These are phyloP conservation scores for Microcera coccophila DNA, from an alignment of 2,329 filamentous ascomycete species.

Conservation along the genomic window DNA sequence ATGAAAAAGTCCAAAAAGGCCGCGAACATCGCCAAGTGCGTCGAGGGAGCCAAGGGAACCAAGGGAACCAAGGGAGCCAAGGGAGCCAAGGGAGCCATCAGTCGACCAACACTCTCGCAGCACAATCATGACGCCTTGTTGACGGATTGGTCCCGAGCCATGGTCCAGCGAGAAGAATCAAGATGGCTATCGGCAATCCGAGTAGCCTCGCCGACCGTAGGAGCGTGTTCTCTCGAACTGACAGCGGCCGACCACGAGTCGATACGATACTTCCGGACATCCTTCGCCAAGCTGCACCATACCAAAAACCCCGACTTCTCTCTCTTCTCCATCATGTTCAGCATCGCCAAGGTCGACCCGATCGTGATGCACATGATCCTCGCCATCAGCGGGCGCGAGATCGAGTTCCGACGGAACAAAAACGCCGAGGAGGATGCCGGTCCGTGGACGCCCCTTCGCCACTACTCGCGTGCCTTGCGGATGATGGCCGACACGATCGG, in stretches of 20 bases:
- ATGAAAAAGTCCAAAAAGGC: too few relatives aligned
- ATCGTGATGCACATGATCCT: conserved; percentile 37
- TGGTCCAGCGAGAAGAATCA: conserved; percentile 1
- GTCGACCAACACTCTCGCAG: not conserved
- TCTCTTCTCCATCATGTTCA: conserved; percentile 34
- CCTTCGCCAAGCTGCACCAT: conserved; percentile 33
- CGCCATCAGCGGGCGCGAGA: conserved; percentile 30
- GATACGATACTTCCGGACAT: conserved; percentile 35
- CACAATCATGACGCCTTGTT: not conserved
- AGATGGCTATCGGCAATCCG: conserved; percentile 1
- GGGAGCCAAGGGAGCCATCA: conserved; percentile 1
- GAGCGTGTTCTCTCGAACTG: conserved; percentile 22
- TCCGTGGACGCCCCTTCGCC: conserved; percentile 19
- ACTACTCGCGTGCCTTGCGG: conserved; percentile 31
- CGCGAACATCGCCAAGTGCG: too few relatives aligned
- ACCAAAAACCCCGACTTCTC: conserved; percentile 36
- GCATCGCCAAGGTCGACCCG: conserved; percentile 28
- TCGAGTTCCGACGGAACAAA: conserved; percentile 24
- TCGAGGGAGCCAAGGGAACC: too few relatives aligned
- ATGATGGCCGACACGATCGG: conserved; percentile 30
- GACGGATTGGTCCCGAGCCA: not conserved
- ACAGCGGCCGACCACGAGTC: conserved; percentile 32
- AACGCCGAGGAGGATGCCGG: conserved; percentile 4
- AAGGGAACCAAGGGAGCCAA: conserved; percentile 4
- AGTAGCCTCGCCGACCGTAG: conserved; percentile 6